phyloP scores from a whole-genome alignment of 257 asterid species.

The Paraleonurus japonicus region DNA sequence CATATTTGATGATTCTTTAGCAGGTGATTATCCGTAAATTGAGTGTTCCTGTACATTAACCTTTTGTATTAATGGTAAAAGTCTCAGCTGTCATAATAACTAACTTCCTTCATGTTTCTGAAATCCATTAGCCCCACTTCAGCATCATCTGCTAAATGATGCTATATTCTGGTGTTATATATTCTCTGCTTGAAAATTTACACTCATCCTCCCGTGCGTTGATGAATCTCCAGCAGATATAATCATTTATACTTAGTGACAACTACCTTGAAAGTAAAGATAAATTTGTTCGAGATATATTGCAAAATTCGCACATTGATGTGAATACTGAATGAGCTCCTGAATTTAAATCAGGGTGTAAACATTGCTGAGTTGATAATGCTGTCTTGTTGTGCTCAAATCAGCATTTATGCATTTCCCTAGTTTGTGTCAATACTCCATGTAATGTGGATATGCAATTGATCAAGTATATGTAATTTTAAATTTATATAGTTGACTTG shows the following conservation, averaged over 20 bases:
- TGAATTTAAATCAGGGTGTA: neutral
- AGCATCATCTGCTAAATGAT: conserved; percentile 21
- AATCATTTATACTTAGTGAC: neutral
- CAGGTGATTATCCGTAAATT: conserved; percentile 52
- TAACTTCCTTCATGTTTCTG: conserved; percentile 12
- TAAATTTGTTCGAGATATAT: neutral
- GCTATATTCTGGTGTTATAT: conserved; percentile 9
- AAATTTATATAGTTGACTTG: conserved; percentile 9
- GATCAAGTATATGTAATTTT: conserved; percentile 7
- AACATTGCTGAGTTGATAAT: neutral
- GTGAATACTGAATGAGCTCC: conserved; percentile 4
- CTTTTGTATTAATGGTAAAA: conserved; percentile 11
- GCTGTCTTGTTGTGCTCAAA: conserved; percentile 3
- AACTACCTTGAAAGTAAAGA: neutral
- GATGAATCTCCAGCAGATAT: neutral
- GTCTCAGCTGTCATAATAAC: conserved; percentile 17
- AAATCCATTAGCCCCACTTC: conserved; percentile 4
- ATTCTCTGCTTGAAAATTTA: neutral
- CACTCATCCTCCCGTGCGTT: neutral
- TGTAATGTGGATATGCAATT: neutral
- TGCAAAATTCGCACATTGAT: conserved; percentile 1
- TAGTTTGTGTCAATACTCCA: no score
- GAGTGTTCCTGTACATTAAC: conserved; percentile 15
- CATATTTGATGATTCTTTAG: conserved; percentile 70
- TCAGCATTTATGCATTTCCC: neutral